Percentiles rank a stretch among this genome's conserved stretches.
Evolutionary conservation across 805 yeast species (phyloP).

Genomic region (Yamadazyma paraphyllophila): DNA sequence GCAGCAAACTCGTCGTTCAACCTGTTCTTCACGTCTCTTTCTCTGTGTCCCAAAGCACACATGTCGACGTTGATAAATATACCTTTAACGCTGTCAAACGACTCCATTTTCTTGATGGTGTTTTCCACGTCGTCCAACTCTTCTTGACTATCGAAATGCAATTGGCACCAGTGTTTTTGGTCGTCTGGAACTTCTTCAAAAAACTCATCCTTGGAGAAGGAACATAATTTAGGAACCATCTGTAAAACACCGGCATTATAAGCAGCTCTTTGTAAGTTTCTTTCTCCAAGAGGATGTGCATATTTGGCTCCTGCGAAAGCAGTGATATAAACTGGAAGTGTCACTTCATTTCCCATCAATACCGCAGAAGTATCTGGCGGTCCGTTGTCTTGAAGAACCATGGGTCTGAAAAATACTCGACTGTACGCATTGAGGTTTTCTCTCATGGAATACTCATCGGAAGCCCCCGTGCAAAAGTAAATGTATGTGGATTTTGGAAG

Average conservation of each 20-base stretch:
- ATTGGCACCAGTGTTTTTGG: conserved; percentile 34
- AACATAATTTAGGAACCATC: conserved; percentile 30
- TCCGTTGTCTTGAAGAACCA: conserved; percentile 51
- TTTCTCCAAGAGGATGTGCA: conserved; percentile 29
- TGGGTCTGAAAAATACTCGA: conserved; percentile 80
- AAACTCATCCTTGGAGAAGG: conserved; percentile 25
- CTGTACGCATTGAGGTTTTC: conserved; percentile 88
- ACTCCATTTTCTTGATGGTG: conserved; percentile 25
- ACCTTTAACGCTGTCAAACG: conserved; percentile 27
- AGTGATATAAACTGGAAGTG: conserved; percentile 29
- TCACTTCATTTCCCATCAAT: conserved; percentile 19
- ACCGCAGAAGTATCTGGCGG: conserved; percentile 18
- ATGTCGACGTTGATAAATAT: conserved; percentile 34
- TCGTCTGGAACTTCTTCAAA: conserved; percentile 26
- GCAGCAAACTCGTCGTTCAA: conserved; percentile 7
- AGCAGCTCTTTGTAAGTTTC: conserved; percentile 22
- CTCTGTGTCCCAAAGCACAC: conserved; percentile 40
- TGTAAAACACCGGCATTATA: conserved; percentile 28
- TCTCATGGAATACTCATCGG: conserved; percentile 80
- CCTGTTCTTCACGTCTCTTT: conserved; percentile 32
- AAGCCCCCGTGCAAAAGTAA: conserved; percentile 61
- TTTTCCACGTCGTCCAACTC: conserved; percentile 18
- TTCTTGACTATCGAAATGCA: conserved; percentile 27
- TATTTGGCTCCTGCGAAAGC: conserved; percentile 30
- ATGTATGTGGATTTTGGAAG: conserved; percentile 32